Base-by-base conservation (phyloP, 2,329 filamentous ascomycete genomes). In the Chaetomiaceae sp. region DNA sequence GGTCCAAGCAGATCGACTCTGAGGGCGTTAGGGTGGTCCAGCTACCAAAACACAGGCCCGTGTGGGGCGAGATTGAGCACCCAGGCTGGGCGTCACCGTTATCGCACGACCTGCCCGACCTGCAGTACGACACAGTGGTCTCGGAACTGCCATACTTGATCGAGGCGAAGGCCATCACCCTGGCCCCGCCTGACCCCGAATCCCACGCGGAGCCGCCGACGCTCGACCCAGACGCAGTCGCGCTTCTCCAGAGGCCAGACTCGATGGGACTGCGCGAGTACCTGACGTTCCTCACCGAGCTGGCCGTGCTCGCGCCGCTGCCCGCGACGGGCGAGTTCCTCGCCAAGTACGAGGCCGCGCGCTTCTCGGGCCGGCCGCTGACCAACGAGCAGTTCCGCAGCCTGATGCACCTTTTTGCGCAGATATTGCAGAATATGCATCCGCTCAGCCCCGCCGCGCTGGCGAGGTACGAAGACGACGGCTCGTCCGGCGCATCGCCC, bases 101-200 rank as follows among this genome's bases (percentile, higher is more conserved):
- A 27, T 87, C 83, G 1, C 74, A 80, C 8, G 88, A 94, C 65
- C 72, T 94, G 17, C 84, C 89, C 4, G 83, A 89, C 64, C 72
- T 97, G n/a, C 84, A 95, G 59, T 97, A 95, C 69, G 80, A 78
- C 62, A 83, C 84, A 2, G 89, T 99, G 22, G 77, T 96, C 17
- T 78, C 81, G 34, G 92, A 97, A 69, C 77, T 99, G 22, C 89
- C 91, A 1, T 87, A 95, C 65, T 78, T 97, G 25, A 88, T 97
- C 58, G 92, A 97, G 73, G 92, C 89, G 9, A 92, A 92, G 68
- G 92, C 91, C 1, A 83, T 96, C n/a, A 91, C 89, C 0, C 79
- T 96, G 34, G 89, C 88, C 0, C 89, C 85, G 27, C 74, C 76
- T 0, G 75, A 72, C 59, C 73, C 68, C 33, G 69, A 64, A 31